Evolutionary conservation across 371 early-diverging fungal genomes (phyloP), one percentile per base, ranked within the genome.

Genomic region (Lichtheimia ornata): DNA sequence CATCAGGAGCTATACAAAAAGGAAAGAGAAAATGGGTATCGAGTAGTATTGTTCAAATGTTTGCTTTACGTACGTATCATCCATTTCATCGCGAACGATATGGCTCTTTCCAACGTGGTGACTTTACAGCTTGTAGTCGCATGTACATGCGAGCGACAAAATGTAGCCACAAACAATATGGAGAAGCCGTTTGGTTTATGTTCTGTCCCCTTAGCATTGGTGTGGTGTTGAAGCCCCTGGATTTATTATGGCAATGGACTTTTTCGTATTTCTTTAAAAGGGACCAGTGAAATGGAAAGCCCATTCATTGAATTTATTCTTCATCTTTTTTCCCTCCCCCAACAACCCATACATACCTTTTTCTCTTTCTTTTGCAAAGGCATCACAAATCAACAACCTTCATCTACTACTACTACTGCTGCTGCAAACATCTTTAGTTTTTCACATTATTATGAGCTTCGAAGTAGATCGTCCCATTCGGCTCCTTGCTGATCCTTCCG

Each of bases 401-500:
- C 9, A 53, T 27, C 53, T 7, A 35, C 30, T 18, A 24, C 11
- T 27, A 15, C 53, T 7, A 35, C 30, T 18, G 13, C 11, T 27
- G 28, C 28, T 28, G 27, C 15, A 28, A 12, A 18, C 18, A 53
- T 15, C 40, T 14, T 43, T n/a, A n/a, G 44, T 12, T 14, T 43
- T 43, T 4, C 35, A 56, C 43, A 40, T 41, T 25, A 59, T 59
- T 25, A 59, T 59, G 60, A 59, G 60, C 44, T 59, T 52, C 15
- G 60, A 59, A 52, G 60, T 59, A 5, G 60, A 59, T 35, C 20
- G 60, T 18, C 60, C 60, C 40, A 51, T 59, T 30, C 60, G 51
- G 60, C 51, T 59, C 12, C 60, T 59, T 47, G 17, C 53, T 20
- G 45, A 56, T 22, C 42, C 57, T 35, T 56, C 57, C 24, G 57